Base-by-base conservation (phyloP, 2,329 filamentous ascomycete genomes). In the Metarhizium album region DNA sequence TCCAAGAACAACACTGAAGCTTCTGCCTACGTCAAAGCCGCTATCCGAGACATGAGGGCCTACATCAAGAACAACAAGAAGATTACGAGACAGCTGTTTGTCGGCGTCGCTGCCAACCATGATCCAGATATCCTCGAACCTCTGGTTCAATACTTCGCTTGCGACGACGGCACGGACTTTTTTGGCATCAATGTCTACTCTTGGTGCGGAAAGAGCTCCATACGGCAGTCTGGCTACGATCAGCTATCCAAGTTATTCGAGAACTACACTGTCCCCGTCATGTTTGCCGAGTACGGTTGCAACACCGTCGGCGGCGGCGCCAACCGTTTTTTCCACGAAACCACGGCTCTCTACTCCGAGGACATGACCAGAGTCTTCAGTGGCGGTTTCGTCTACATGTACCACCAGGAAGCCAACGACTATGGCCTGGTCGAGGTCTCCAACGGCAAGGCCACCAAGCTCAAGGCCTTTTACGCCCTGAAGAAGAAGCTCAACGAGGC, bases 111-210 rank as follows among this genome's bases (percentile, higher is more conserved):
- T 58, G 93, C 93, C 70, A 93, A 94, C 70, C 93, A 97, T 60
- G 90, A 96, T 68, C 78, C 82, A 40, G 77, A 81, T 22, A 94
- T 95, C 60, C 87, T 93, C 68, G 76, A n/a, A n/a, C n/a, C 76
- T 57, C 75, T 89, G 62, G 82, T 97, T 64, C 74, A 89, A 66
- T 98, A 95, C 79, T 96, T 98, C 74, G 90, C 95, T 78, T 98
- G 93, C 66, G 87, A 90, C 54, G 51, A 61, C 3, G 69, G 80
- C 54, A n/a, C n/a, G n/a, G n/a, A n/a, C n/a, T n/a, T 71, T 97
- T 94, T 77, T 98, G 90, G 87, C 93, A 93, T 53, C 84, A 98
- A 98, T 78, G 95, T 97, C 73, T 98, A 98, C 79, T 95, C 90
- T 49, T 98, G 93, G 93, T 98, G 93, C 68, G 93, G 91, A 59